phyloP scores from a whole-genome alignment of 768 basidiomycete genomes.

The Phlebiopsis flavidoalba region DNA sequence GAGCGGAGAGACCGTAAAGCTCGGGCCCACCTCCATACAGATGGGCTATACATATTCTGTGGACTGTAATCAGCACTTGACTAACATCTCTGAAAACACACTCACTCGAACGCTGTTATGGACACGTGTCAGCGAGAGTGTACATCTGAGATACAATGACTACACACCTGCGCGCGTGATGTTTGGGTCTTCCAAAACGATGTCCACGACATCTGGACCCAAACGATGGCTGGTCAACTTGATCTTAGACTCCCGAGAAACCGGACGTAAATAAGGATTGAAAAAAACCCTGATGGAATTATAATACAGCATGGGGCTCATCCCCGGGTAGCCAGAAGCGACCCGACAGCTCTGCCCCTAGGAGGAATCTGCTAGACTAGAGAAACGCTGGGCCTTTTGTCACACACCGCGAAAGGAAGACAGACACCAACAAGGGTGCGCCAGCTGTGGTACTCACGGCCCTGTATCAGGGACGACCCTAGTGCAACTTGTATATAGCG shows the following conservation, averaged over 20 bases:
- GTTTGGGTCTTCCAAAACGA: conserved; percentile 79
- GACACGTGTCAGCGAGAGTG: conserved; percentile 8
- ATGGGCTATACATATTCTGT: conserved; percentile 77
- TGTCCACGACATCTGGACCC: conserved; percentile 52
- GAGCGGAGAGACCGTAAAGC: conserved; percentile 58
- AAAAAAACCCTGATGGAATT: conserved; percentile 68
- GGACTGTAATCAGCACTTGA: conserved; percentile 7
- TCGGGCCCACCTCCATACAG: conserved; percentile 85
- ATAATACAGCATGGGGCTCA: background rate
- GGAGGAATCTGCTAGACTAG: too few relatives aligned
- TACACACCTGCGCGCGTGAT: conserved; percentile 80
- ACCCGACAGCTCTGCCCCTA: too few relatives aligned
- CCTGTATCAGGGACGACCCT: conserved; percentile 85
- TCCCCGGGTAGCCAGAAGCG: too few relatives aligned
- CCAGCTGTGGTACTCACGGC: conserved; percentile 49
- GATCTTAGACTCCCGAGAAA: conserved; percentile 55
- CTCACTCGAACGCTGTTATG: conserved; percentile 76
- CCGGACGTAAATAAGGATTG: conserved; percentile 80
- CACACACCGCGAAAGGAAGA: too few relatives aligned
- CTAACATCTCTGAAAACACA: conserved; percentile 10
- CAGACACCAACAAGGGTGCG: too few relatives aligned
- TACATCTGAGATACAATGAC: conserved; percentile 9
- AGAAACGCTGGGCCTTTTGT: too few relatives aligned
- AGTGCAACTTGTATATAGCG: conserved; percentile 75
- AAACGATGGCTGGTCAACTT: conserved; percentile 16